These are phyloP conservation scores for Ophiostoma perfectum DNA, from an alignment of 2,329 filamentous ascomycete species.

Conservation along the genomic window DNA sequence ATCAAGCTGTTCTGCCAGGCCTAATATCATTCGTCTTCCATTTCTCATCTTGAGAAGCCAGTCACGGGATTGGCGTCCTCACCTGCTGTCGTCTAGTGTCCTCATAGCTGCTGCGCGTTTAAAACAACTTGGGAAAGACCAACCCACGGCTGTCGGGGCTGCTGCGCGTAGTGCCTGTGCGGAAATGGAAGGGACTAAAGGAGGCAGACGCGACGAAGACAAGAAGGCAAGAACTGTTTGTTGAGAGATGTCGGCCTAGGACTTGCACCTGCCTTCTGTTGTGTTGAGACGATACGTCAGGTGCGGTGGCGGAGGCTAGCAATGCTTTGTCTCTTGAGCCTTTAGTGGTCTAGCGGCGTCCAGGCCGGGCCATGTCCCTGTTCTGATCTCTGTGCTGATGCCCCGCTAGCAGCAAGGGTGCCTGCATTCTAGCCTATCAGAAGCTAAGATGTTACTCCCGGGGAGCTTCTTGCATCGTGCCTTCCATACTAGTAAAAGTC, in stretches of 20 bases:
- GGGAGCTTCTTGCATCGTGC: background rate
- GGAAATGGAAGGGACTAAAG: background rate
- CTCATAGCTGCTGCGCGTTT: slow-evolving; percentile 39
- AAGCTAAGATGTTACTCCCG: background rate
- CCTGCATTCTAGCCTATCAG: background rate
- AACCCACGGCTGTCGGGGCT: background rate
- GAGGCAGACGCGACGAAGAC: background rate
- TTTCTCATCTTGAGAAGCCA: background rate
- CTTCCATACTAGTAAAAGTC: background rate
- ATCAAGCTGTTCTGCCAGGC: too few relatives aligned
- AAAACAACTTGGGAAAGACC: background rate
- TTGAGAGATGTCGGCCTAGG: background rate
- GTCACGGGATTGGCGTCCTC: slow-evolving; percentile 22
- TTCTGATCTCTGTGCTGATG: background rate
- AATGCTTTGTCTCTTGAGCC: background rate
- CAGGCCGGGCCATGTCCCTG: background rate
- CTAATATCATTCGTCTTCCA: background rate
- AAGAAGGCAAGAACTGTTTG: background rate
- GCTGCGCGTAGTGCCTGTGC: background rate
- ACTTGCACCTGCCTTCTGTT: background rate
- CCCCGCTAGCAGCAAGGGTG: background rate
- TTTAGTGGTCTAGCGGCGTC: background rate
- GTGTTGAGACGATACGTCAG: slow-evolving; percentile 10
- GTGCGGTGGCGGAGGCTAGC: background rate
- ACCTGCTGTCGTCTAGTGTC: slow-evolving; percentile 51